phyloP scores from a whole-genome alignment of 805 yeast genomes.

The Yamadazyma akitaensis region DNA sequence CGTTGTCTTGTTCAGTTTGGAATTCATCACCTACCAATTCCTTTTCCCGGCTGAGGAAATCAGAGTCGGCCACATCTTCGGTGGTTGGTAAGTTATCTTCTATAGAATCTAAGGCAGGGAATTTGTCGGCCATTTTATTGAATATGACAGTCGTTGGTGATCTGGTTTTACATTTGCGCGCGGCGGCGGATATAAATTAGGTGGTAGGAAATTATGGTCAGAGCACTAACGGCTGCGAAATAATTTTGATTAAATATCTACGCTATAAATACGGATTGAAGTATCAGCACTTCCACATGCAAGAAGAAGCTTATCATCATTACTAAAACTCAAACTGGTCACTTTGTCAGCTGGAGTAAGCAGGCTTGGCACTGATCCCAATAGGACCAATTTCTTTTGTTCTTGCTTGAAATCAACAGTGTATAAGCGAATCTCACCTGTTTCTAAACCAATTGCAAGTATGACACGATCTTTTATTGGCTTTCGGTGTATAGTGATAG shows the following conservation, averaged over 20 bases:
- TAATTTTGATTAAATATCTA: slow-evolving; percentile 7
- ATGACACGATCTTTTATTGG: slow-evolving; percentile 14
- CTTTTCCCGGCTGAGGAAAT: slow-evolving; percentile 66
- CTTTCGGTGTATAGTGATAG: slow-evolving; percentile 50
- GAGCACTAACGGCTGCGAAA: background rate
- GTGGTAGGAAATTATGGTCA: background rate
- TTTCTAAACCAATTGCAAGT: slow-evolving; percentile 68
- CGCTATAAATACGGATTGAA: slow-evolving; percentile 48
- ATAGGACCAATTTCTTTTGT: slow-evolving; percentile 15
- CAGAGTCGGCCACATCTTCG: slow-evolving; percentile 42
- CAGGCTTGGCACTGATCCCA: slow-evolving; percentile 31
- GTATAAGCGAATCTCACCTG: slow-evolving; percentile 54
- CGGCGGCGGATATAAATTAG: background rate
- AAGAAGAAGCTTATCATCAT: slow-evolving; percentile 26
- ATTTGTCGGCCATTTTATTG: slow-evolving; percentile 63
- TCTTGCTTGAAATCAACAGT: slow-evolving; percentile 26
- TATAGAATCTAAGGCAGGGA: slow-evolving; percentile 62
- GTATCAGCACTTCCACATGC: slow-evolving; percentile 68
- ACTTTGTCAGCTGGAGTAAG: slow-evolving; percentile 62
- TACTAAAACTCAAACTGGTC: slow-evolving; percentile 58
- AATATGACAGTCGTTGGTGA: background rate
- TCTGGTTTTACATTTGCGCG: background rate
- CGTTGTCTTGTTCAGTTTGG: slow-evolving; percentile 59
- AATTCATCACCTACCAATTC: slow-evolving; percentile 70
- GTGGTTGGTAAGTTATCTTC: slow-evolving; percentile 26